A percentile compares a stretch with the other conserved stretches of the same genome.
Conservation (phyloP, 169 alveolate genomes). For the Plasmodium vinckei region DNA sequence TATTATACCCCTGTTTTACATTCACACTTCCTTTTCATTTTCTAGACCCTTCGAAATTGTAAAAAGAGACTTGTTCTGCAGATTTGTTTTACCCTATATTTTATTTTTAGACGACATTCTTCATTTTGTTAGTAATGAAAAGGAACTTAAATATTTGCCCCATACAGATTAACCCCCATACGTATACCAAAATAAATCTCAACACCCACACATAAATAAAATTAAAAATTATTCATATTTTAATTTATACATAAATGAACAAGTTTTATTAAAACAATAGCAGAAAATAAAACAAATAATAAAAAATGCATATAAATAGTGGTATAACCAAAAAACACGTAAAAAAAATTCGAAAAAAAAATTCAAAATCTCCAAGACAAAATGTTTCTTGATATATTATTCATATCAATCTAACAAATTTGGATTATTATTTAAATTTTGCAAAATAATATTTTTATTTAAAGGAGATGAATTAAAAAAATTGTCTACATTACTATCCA, state of each 20-base stretch:
- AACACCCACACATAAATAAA: neutral
- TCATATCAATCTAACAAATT: conserved; percentile 6
- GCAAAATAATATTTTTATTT: conserved; percentile 39
- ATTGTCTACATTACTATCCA: conserved; percentile 51
- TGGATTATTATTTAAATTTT: conserved; percentile 38
- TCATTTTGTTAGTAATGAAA: conserved; percentile 25
- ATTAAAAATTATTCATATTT: no score
- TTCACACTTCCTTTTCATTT: neutral
- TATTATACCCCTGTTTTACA: no score
- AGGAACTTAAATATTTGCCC: conserved; percentile 42
- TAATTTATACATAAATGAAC: no score
- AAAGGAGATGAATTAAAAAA: conserved; percentile 32
- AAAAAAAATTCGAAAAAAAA: no score
- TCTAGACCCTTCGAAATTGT: conserved; percentile 65
- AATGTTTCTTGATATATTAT: no score
- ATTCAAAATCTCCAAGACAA: no score
- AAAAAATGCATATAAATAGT: no score
- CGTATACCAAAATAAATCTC: no score
- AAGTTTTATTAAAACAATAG: no score
- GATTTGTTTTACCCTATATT: conserved; percentile 63
- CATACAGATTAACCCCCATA: neutral
- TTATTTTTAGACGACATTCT: conserved; percentile 59
- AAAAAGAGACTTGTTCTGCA: conserved; percentile 51
- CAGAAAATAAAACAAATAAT: no score
- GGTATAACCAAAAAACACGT: no score